phyloP scores from a whole-genome alignment of 164 flowering plant genomes.

The Echeveria elegans region DNA sequence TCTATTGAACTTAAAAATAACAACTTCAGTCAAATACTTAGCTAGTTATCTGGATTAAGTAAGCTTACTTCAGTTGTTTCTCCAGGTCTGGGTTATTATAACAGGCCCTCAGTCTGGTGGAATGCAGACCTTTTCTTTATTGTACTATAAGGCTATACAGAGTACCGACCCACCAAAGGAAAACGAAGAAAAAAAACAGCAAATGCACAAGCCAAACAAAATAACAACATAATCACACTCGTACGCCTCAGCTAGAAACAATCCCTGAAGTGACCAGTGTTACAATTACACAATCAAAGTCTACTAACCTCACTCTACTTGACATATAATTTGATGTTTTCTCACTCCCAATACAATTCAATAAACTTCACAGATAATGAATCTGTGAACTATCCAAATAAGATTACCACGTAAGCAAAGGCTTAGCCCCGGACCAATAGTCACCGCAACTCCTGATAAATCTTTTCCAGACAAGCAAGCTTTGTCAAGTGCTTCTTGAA shows the following conservation, averaged over 20 bases:
- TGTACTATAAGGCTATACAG: too few species aligned
- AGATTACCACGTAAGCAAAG: constrained; percentile 83
- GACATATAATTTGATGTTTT: not conserved
- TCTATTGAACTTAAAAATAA: not conserved
- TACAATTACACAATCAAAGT: not conserved
- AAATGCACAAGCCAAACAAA: too few species aligned
- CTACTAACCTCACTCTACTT: not conserved
- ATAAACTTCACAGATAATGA: not conserved
- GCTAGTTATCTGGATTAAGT: not conserved
- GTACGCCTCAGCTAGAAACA: not conserved
- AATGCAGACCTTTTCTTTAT: not conserved
- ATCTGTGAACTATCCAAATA: not conserved
- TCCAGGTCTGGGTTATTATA: not conserved
- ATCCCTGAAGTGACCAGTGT: not conserved
- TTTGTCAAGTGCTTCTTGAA: constrained; percentile 70
- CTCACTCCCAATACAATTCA: not conserved
- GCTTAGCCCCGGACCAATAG: constrained; percentile 97
- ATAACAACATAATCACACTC: too few species aligned
- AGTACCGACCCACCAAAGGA: too few species aligned
- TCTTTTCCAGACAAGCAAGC: constrained; percentile 59
- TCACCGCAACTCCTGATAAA: constrained; percentile 90
- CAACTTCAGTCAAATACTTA: not conserved
- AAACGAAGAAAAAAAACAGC: too few species aligned
- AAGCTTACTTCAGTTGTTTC: not conserved
- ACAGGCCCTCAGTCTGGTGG: not conserved